Conservation (phyloP, 805 yeast species). For the Metschnikowia corniflorae region DNA sequence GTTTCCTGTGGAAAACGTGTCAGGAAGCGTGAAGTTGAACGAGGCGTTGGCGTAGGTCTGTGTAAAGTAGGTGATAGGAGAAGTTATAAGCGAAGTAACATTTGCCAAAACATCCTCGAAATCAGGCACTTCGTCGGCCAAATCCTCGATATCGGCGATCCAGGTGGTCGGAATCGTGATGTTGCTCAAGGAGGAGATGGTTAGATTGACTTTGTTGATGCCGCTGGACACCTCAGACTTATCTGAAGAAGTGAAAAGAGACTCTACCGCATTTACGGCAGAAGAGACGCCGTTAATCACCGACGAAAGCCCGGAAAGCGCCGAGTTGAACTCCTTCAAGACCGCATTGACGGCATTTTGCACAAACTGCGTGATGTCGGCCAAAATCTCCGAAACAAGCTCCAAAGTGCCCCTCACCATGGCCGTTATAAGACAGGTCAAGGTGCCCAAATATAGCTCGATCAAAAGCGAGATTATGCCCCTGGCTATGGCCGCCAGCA, state of each 20-base stretch:
- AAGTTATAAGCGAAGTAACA: conserved; percentile 49
- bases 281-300: conserved; percentile 54
- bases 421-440: conserved; percentile 75
- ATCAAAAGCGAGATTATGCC: conserved; percentile 12
- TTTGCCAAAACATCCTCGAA: conserved; percentile 61
- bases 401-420: conserved; percentile 69
- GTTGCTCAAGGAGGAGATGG: conserved; percentile 24
- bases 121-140: conserved; percentile 57
- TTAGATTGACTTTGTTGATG: conserved; percentile 49
- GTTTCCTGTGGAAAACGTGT: not conserved
- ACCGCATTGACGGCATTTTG: conserved; percentile 59
- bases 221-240: conserved; percentile 34
- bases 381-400: conserved; percentile 50
- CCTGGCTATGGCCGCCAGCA: conserved; percentile 40
- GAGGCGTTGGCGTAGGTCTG: conserved; percentile 2
- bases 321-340: conserved; percentile 59
- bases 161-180: conserved; percentile 66
- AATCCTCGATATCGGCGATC: conserved; percentile 48
- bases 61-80: conserved; percentile 5
- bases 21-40: conserved; percentile 6
- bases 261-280: conserved; percentile 46
- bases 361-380: conserved; percentile 59
- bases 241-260: conserved; percentile 42
- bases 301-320: conserved; percentile 56
- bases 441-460: conserved; percentile 79